Conservation (phyloP, 176 grass and related monocot genomes). For the Eragrostis nindensis region DNA sequence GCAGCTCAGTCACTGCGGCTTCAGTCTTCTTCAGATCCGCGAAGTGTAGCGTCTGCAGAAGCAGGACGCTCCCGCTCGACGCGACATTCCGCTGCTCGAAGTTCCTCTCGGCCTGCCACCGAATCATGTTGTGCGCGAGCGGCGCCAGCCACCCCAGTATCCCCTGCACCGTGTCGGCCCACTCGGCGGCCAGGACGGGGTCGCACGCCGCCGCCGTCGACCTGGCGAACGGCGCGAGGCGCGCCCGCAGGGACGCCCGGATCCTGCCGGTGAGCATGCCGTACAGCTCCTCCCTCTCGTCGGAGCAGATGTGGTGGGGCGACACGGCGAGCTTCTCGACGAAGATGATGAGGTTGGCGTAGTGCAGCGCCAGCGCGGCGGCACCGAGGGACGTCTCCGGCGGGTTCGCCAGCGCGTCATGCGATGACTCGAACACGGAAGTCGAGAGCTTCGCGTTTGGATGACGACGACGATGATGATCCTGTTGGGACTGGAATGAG, state of each 20-base stretch:
- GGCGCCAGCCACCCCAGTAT: constrained; percentile 78
- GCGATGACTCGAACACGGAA: constrained; percentile 42
- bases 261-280: constrained; percentile 57
- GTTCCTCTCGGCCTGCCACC: constrained; percentile 74
- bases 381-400: constrained; percentile 54
- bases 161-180: constrained; percentile 58
- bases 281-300: constrained; percentile 73
- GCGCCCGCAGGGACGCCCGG: constrained; percentile 50
- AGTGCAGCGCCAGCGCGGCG: constrained; percentile 64
- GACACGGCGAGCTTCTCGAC: constrained; percentile 59
- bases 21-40: constrained; percentile 70
- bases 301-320: constrained; percentile 54
- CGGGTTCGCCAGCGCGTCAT: constrained; percentile 16
- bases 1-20: constrained; percentile 66
- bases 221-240: constrained; percentile 36
- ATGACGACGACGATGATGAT: background rate
- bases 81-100: constrained; percentile 62
- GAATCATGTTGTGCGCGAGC: constrained; percentile 75
- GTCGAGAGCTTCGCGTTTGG: background rate
- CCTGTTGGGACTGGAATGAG: background rate
- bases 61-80: constrained; percentile 45
- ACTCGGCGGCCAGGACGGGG: constrained; percentile 56
- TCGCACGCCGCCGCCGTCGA: constrained; percentile 32
- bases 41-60: constrained; percentile 86
- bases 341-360: constrained; percentile 67